phyloP scores from a whole-genome alignment of 805 yeast genomes.

The Geotrichum ghanense region DNA sequence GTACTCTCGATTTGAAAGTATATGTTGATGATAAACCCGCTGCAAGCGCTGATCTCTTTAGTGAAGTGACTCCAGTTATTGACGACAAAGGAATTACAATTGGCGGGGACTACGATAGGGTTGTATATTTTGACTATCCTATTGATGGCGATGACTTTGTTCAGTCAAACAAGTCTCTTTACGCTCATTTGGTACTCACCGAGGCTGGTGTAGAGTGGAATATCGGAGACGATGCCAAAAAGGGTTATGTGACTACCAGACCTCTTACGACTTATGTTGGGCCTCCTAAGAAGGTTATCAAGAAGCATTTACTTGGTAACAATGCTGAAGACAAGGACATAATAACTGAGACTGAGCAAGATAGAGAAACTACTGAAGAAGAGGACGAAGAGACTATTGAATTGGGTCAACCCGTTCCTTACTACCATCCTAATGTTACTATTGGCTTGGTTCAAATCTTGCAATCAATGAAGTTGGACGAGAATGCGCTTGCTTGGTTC shows the following conservation, averaged over 20 bases:
- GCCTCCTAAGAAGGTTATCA: slow-evolving; percentile 18
- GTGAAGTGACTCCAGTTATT: not conserved
- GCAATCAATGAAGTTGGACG: not conserved
- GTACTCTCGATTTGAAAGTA: not conserved
- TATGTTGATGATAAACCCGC: not conserved
- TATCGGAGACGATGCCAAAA: slow-evolving; percentile 11
- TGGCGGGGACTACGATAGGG: not conserved
- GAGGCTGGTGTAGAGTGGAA: slow-evolving; percentile 12
- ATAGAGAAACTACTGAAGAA: slow-evolving; percentile 13
- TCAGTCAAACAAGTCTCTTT: slow-evolving; percentile 24
- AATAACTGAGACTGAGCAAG: no score
- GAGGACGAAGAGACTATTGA: slow-evolving; percentile 10
- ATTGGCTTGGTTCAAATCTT: slow-evolving; percentile 19
- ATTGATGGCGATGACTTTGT: slow-evolving; percentile 10
- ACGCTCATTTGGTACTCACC: slow-evolving; percentile 23
- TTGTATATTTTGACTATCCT: slow-evolving; percentile 10
- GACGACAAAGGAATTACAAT: not conserved
- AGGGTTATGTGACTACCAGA: slow-evolving; percentile 12
- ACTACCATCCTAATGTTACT: slow-evolving; percentile 30
- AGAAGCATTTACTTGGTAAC: slow-evolving; percentile 24
- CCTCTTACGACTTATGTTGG: slow-evolving; percentile 22
- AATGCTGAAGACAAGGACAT: not conserved
- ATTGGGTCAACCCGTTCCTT: slow-evolving; percentile 6
- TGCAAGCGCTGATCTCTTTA: slow-evolving; percentile 6
- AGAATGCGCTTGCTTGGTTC: not conserved